Evolutionary conservation across 345 rosid species (phyloP), one percentile per base, ranked within the genome.

Genomic region (Angophora floribunda): DNA sequence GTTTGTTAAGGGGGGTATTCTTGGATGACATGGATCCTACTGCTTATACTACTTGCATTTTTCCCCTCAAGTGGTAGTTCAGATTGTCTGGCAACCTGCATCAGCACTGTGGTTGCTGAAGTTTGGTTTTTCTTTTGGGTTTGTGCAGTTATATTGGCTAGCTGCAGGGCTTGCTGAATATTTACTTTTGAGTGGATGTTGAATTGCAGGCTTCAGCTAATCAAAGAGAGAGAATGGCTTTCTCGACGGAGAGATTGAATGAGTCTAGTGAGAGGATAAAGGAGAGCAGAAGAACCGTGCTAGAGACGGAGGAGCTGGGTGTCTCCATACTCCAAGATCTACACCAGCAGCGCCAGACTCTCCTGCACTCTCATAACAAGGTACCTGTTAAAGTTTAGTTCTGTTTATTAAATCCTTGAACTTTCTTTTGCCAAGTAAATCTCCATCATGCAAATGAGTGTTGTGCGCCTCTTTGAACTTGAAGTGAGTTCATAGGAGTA

Each of bases 241-340:
- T 95, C 95, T 92, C 98, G 28, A 94, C 97, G 4, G 99, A 96
- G 91, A 94, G 98, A 87, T 84, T 97, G 82, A 93, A 95, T 89
- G 96, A 94, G 52, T 93, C 99, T 41, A 92, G 97, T 85, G 96
- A 95, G 32, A 92, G 97, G 92, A 95, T 96, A 80, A 95, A 92
- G 90, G 97, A 97, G 88, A 94, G 99, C 89, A 96, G 98, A 95
- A 96, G 98, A 94, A 90, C 94, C 41, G 86, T 95, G 91, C 94
- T 97, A 88, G 99, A 97, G 93, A 96, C 99, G 51, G 98, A 97
- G 94, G 98, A 96, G 90, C 94, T 96, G 26, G 98, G 98, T 85
- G 94, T 95, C 89, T 95, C 98, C 30, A 95, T 96, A 87, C 95
- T 96, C 89, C 96, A 95, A 94, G 98, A 97, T 91, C 90, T 96